Evolutionary conservation across 1,139 yeast genomes (phyloP), one percentile per base, ranked within the genome.

Genomic region (Suhomyces atakaporum): DNA sequence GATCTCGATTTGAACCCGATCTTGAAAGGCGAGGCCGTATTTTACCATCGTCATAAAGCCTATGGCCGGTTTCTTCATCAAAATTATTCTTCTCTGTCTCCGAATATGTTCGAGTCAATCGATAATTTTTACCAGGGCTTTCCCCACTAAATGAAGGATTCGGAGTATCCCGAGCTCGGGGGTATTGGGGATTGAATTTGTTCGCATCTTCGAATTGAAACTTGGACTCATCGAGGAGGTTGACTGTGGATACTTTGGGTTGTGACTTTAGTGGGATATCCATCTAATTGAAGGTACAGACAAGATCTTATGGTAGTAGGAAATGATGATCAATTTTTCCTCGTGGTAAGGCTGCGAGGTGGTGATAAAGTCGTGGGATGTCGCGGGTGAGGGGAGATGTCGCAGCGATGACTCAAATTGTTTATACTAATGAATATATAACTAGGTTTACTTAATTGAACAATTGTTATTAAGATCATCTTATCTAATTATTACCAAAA

Each of bases 21-120:
- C 44, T 12, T 7, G 39, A 23, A 6, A 41, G 25, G 35, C 57
- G 59, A 3, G 77, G 72, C 36, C 79, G 56, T 36, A 72, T 71
- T 25, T 61, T 60, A 16, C 75, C 77, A 50, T 75, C 81, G 46
- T 73, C 75, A 45, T 51, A 72, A 39, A 74, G 54, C 35, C 80
- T 52, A 43, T 71, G 74, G 9, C 81, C 81, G 4, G 77, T 71
- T 33, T 68, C 67, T 44, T 58, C 62, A 49, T 75, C 77, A 51
- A 75, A 78, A 44, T 76, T 75, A 33, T 70, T 69, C 39, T 70
- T 69, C 46, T 78, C 83, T 9, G 73, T 69, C 42, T 77, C 84
- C 3, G 84, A 77, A 49, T 73, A 77, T 0, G 79, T 73, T 43
- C 81, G 62, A 2, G 73, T 58, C 31, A 73, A 50, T 41, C 40